Percentiles rank a stretch among this genome's conserved stretches.
phyloP scores from a whole-genome alignment of 768 basidiomycete species.

The Boletus vermiculosoides region DNA sequence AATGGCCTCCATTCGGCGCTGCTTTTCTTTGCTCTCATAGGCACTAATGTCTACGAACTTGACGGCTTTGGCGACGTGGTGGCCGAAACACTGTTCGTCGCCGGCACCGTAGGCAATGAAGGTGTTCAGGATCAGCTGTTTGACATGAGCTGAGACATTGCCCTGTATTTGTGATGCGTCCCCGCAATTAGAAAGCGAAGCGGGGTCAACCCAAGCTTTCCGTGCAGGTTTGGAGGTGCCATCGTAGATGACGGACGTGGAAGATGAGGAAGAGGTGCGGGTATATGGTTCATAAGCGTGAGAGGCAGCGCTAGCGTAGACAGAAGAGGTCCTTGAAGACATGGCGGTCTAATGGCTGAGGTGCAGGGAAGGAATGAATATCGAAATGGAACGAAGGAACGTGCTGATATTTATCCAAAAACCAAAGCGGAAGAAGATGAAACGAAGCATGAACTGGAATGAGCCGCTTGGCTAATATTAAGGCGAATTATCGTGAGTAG shows the following conservation, averaged over 20 bases:
- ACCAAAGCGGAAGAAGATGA: slow-evolving; percentile 7
- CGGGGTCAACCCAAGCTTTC: slow-evolving; percentile 65
- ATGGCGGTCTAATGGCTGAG: slow-evolving; percentile 12
- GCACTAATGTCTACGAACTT: slow-evolving; percentile 60
- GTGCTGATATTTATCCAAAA: slow-evolving; percentile 30
- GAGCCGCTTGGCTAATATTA: slow-evolving; percentile 31
- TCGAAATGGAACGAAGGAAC: slow-evolving; percentile 2
- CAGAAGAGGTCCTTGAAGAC: slow-evolving; percentile 28
- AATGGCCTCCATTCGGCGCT: slow-evolving; percentile 56
- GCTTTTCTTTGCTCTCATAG: slow-evolving; percentile 44
- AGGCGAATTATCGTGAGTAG: slow-evolving; percentile 28
- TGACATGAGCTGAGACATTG: slow-evolving; percentile 60
- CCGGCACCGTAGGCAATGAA: slow-evolving; percentile 73
- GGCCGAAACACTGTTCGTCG: slow-evolving; percentile 57
- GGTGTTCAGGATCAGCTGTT: slow-evolving; percentile 66
- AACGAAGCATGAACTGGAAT: slow-evolving; percentile 18
- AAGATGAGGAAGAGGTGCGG: slow-evolving; percentile 16
- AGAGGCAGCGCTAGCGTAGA: slow-evolving; percentile 30
- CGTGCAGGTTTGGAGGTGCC: slow-evolving; percentile 21
- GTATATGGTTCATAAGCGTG: slow-evolving; percentile 29
- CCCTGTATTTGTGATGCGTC: slow-evolving; percentile 59
- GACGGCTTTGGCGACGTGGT: slow-evolving; percentile 57
- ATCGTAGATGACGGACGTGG: slow-evolving; percentile 30
- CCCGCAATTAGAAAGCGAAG: slow-evolving; percentile 55
- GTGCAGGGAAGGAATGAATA: slow-evolving; percentile 3